A percentile compares a stretch with the other conserved stretches of the same genome.
phyloP scores from a whole-genome alignment of 2,329 filamentous ascomycete genomes.

The Pyrenochaeta sp. region DNA sequence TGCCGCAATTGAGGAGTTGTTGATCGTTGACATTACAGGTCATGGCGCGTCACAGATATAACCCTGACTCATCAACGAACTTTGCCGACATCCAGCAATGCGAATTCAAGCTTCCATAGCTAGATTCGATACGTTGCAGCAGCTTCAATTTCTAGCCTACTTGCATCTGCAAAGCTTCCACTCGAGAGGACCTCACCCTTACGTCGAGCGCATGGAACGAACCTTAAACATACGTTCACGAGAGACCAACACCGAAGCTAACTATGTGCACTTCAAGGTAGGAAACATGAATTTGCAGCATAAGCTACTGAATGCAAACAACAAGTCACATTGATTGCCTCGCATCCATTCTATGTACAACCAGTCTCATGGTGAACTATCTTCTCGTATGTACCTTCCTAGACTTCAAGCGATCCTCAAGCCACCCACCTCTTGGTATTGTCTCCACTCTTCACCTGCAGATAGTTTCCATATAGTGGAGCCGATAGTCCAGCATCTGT shows the following conservation, averaged over 20 bases:
- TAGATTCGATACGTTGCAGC: neutral
- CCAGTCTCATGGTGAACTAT: neutral
- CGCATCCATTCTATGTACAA: neutral
- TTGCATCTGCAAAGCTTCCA: neutral
- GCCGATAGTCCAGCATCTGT: conserved; percentile 29
- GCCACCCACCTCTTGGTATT: conserved; percentile 23
- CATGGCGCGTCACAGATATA: conserved; percentile 21
- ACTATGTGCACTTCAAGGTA: neutral
- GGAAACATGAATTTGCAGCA: neutral
- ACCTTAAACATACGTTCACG: neutral
- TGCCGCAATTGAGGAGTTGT: conserved; percentile 8
- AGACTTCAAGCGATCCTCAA: neutral
- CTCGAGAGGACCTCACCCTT: neutral
- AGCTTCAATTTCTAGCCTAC: neutral
- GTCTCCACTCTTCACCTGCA: conserved; percentile 38
- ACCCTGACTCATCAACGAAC: conserved; percentile 8
- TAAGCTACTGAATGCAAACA: neutral
- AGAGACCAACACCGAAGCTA: neutral
- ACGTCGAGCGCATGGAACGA: neutral
- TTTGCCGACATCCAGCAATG: neutral
- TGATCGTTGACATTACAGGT: conserved; percentile 20
- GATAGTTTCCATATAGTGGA: conserved; percentile 32
- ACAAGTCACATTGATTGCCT: neutral
- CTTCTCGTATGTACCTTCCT: neutral
- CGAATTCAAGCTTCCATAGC: neutral